Conservation (phyloP, 345 rosid genomes). For the Mallotus nudiflorus region DNA sequence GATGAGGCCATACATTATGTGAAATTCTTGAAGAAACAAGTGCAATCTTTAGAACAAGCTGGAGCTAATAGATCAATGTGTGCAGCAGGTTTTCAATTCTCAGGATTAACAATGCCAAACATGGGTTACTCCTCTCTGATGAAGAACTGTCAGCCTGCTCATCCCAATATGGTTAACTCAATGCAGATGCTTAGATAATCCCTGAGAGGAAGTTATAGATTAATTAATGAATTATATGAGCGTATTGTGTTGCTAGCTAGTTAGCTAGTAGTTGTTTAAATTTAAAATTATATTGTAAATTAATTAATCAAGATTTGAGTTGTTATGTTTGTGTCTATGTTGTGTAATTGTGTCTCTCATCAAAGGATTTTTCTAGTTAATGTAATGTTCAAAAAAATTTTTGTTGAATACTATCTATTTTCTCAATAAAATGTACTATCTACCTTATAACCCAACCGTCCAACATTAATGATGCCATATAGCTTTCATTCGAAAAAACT, state of each 20-base stretch:
- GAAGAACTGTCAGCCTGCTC: constrained; percentile 54
- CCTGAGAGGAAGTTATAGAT: background rate
- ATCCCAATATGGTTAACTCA: constrained; percentile 42
- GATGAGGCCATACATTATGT: constrained; percentile 95
- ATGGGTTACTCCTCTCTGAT: constrained; percentile 40
- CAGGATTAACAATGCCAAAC: constrained; percentile 35
- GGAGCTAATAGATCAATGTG: constrained; percentile 41
- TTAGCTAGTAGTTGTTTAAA: constrained; percentile 4
- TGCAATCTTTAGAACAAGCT: constrained; percentile 74
- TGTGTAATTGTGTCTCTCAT: background rate
- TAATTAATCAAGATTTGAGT: background rate
- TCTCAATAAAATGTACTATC: too few species aligned
- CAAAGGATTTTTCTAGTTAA: background rate
- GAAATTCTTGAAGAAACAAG: constrained; percentile 83
- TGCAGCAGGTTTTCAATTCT: constrained; percentile 27
- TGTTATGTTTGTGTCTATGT: background rate
- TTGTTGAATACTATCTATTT: background rate
- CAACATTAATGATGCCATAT: too few species aligned
- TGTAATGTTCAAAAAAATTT: background rate
- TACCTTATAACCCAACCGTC: too few species aligned
- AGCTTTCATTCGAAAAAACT: too few species aligned
- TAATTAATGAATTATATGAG: background rate
- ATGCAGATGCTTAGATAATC: constrained; percentile 60
- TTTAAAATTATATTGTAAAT: background rate
- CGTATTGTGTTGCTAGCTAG: background rate